These are phyloP conservation scores for Curvularia lunata DNA, from an alignment of 2,329 filamentous ascomycete genomes.

Conservation along the genomic window DNA sequence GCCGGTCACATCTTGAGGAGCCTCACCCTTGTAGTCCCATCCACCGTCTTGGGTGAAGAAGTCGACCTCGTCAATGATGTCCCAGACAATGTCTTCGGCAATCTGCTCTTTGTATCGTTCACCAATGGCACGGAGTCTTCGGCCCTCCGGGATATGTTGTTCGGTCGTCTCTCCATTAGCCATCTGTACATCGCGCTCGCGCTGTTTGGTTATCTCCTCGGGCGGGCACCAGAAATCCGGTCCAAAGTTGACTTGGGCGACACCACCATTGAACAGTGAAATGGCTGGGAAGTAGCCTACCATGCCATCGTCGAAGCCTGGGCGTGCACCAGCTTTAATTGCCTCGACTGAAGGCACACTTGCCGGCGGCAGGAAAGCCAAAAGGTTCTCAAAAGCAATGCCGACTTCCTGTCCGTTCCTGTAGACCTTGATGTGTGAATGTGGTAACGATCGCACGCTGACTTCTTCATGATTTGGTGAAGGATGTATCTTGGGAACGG, in stretches of 20 bases:
- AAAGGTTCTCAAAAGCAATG: slow-evolving; percentile 83
- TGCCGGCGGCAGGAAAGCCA: slow-evolving; percentile 90
- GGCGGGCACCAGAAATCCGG: slow-evolving; percentile 92
- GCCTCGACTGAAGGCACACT: slow-evolving; percentile 74
- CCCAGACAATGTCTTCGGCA: slow-evolving; percentile 89
- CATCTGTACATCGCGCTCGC: slow-evolving; percentile 44
- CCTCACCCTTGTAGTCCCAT: slow-evolving; percentile 50
- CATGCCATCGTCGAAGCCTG: slow-evolving; percentile 91
- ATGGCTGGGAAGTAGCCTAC: slow-evolving; percentile 95
- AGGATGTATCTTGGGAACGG: slow-evolving; percentile 69
- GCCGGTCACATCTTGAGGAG: slow-evolving; percentile 39
- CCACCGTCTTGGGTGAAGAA: slow-evolving; percentile 76
- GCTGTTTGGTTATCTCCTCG: slow-evolving; percentile 59
- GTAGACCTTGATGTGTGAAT: slow-evolving; percentile 86
- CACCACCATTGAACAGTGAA: slow-evolving; percentile 88
- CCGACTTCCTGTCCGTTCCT: slow-evolving; percentile 90
- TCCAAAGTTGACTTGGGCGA: slow-evolving; percentile 92
- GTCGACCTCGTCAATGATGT: slow-evolving; percentile 93
- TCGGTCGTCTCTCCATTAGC: slow-evolving; percentile 24
- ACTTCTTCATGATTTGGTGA: slow-evolving; percentile 75
- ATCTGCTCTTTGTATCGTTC: slow-evolving; percentile 93
- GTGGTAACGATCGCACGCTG: slow-evolving; percentile 83
- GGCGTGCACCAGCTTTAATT: slow-evolving; percentile 74
- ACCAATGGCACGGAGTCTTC: slow-evolving; percentile 65
- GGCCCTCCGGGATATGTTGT: slow-evolving; percentile 32